phyloP scores from a whole-genome alignment of 768 basidiomycete species.

The Boletus sp. region DNA sequence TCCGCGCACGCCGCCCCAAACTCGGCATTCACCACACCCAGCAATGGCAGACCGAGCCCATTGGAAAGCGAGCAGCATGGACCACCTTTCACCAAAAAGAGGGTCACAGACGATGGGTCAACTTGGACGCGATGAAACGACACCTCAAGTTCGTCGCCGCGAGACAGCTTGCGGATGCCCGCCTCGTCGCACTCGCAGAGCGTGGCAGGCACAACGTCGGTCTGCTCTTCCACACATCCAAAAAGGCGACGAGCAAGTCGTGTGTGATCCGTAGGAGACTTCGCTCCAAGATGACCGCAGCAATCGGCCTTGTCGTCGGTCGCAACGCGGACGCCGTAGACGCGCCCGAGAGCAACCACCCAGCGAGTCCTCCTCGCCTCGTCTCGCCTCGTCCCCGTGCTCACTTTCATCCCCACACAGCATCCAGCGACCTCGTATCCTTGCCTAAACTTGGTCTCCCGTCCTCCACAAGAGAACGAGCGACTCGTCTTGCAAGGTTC shows the following conservation, averaged over 20 bases:
- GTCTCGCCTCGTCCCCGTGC: neutral
- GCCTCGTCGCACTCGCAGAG: constrained; percentile 2
- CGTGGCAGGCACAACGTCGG: constrained; percentile 11
- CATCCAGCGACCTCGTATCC: neutral
- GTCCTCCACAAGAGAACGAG: neutral
- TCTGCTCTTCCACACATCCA: constrained; percentile 20
- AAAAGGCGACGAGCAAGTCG: constrained; percentile 25
- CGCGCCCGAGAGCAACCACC: neutral
- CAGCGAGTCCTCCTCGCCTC: neutral
- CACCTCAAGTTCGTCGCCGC: neutral
- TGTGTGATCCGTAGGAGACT: constrained; percentile 20
- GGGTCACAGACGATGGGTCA: neutral
- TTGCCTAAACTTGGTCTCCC: constrained; percentile 1
- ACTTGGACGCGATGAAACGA: neutral
- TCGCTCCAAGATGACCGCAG: constrained; percentile 20
- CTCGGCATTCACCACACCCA: neutral
- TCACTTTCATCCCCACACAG: neutral
- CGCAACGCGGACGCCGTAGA: constrained; percentile 11
- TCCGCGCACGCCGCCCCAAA: neutral
- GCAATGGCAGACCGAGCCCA: neutral
- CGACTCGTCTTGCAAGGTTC: constrained; percentile 22
- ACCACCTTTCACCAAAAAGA: neutral
- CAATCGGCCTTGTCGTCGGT: constrained; percentile 18
- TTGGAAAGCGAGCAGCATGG: neutral
- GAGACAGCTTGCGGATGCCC: constrained; percentile 5